A percentile compares a stretch with the other conserved stretches of the same genome.
Evolutionary conservation across 2,329 filamentous ascomycete genomes (phyloP).

Genomic region (Colletotrichum sp.): DNA sequence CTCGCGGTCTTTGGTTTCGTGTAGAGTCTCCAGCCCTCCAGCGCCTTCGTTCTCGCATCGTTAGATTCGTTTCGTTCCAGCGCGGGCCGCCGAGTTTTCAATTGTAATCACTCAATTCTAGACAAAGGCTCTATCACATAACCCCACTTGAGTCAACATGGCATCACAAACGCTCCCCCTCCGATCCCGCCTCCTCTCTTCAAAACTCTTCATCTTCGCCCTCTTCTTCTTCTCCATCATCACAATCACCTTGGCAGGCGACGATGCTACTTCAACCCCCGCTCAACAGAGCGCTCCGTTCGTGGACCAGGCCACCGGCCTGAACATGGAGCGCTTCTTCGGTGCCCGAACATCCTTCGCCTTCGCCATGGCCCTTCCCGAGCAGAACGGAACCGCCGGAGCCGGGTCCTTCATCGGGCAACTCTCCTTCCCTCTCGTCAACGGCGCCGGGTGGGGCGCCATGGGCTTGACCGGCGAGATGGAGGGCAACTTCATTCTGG

Average conservation of each 20-base stretch:
- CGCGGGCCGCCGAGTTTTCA: neutral
- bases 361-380: slow-evolving; percentile 47
- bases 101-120: neutral
- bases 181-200: neutral
- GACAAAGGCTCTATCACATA: neutral
- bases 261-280: slow-evolving; percentile 16
- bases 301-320: slow-evolving; percentile 35
- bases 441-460: slow-evolving; percentile 50
- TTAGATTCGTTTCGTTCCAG: neutral
- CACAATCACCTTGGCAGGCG: neutral
- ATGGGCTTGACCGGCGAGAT: slow-evolving; percentile 49
- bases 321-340: slow-evolving; percentile 42
- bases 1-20: neutral
- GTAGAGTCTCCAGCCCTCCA: neutral
- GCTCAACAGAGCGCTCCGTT: slow-evolving; percentile 27
- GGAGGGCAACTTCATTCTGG: slow-evolving; percentile 48
- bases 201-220: neutral
- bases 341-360: slow-evolving; percentile 41
- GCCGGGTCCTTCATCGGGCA: slow-evolving; percentile 50
- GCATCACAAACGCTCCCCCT: neutral
- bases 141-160: neutral
- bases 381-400: slow-evolving; percentile 21
- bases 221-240: neutral
- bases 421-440: slow-evolving; percentile 42
- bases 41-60: neutral